A percentile compares a stretch with the other conserved stretches of the same genome.
These are phyloP conservation scores for Nosema muscidifuracis DNA, from an alignment of 371 early-diverging fungal species.

Conservation along the genomic window DNA sequence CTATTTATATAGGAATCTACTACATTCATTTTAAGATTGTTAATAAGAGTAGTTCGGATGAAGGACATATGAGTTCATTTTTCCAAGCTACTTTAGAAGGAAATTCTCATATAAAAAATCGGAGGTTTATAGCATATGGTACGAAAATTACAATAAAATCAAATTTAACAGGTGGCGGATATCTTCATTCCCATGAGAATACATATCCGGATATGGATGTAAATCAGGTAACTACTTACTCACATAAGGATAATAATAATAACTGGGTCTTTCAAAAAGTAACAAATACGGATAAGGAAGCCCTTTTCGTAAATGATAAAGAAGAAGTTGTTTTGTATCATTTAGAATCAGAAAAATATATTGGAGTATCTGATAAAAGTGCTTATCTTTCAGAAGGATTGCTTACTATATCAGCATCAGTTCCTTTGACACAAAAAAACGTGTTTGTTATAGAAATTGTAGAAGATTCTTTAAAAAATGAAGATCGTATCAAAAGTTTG, in stretches of 20 bases:
- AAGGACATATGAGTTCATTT: constrained; percentile 90
- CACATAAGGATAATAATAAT: constrained; percentile 90
- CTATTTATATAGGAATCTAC: constrained; percentile 79
- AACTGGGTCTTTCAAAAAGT: constrained; percentile 69
- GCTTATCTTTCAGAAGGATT: constrained; percentile 66
- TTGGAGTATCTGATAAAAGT: constrained; percentile 73
- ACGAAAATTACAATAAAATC: constrained; percentile 80
- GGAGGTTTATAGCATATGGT: constrained; percentile 83
- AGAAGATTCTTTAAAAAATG: constrained; percentile 48
- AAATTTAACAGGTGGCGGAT: constrained; percentile 75
- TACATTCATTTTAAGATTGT: constrained; percentile 80
- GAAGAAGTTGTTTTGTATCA: constrained; percentile 61
- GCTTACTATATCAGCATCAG: constrained; percentile 56
- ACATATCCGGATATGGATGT: constrained; percentile 72
- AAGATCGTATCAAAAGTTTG: constrained; percentile 65
- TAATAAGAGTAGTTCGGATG: constrained; percentile 77
- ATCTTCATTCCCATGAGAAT: constrained; percentile 88
- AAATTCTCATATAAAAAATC: constrained; percentile 71
- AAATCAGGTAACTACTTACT: constrained; percentile 86
- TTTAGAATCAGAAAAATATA: constrained; percentile 64
- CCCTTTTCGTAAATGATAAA: constrained; percentile 26
- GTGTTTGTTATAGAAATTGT: constrained; percentile 46
- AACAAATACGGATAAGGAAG: constrained; percentile 39
- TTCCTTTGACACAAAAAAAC: constrained; percentile 52
- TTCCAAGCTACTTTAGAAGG: constrained; percentile 88